Base-by-base conservation (phyloP, 2,329 filamentous ascomycete species). In the Talaromyces piceae region DNA sequence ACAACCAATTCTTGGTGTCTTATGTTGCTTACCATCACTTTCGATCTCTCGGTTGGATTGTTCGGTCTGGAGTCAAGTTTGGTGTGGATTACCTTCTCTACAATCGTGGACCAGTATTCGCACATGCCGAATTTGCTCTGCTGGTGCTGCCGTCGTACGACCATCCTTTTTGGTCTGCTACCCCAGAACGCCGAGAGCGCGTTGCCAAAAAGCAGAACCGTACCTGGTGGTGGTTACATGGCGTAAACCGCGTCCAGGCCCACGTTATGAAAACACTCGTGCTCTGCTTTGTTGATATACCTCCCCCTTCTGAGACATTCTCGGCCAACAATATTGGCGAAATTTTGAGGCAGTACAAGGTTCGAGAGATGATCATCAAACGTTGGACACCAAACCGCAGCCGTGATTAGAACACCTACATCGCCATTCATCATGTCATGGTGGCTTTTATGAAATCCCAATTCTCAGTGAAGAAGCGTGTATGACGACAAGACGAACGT, bases 21-120 rank as follows among this genome's bases (percentile, higher is more conserved):
- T 98, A 97, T 63, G 83, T 83, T 11, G 88, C 88, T 16, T 98
- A 95, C 67, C 93, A 98, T 65, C 91, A 98, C 66, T 98, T 95
- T 72, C 86, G 93, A 31, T 95, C 90, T 0, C 77, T 97, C 0
- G 93, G 93, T 22, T 98, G 93, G 91, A 88, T 96, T 1, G 86
- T 94, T 0, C 85, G 94, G 12, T 83, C 87, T 4, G 94, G 93
- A 30, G 84, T 95, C 65, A 98, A 98, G 64, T 98, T 98, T 61
- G 88, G 88, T 20, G 87, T 90, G 8, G 93, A 98, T 67, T 96
- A 88, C 74, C 74, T 98, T n/a, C 79, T 98, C 6, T 98, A 98
- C 70, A 84, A 89, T 51, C 85, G 90, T 18, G 93, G 93, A 0
- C 93, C 93, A 0, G 91, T 93, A 0, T 97, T 98, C 67, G 84